Base-by-base conservation (phyloP, 371 early-diverging fungal genomes). In the Mucor velutinosus region DNA sequence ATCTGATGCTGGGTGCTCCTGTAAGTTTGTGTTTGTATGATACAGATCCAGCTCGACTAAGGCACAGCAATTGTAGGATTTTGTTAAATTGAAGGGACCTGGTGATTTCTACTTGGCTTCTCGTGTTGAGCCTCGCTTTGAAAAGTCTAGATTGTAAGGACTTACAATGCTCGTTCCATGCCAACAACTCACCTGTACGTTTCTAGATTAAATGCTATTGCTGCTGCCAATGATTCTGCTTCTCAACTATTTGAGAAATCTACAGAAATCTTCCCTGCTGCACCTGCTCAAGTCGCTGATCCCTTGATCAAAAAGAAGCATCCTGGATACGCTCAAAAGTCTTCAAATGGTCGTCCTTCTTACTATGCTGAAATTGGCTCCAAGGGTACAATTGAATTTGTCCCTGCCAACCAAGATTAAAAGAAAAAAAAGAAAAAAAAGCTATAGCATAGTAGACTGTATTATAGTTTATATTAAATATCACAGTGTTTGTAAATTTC, bases 91-190 rank as follows among this genome's bases (percentile, higher is more conserved):
- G 32, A 84, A 82, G 49, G 91, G 91, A 29, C 91, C 91, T 27
- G 91, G 91, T 23, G 90, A 91, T 62, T 86, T 89, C 64, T 91
- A 87, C 69, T 67, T 91, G 41, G 80, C 89, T 60, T 88, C 88
- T 53, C 75, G 91, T 59, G 78, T 90, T 37, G 86, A 85, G 67
- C 87, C 91, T 51, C 76, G 77, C 10, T 77, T 76, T 47, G 81
- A 76, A 47, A 72, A 66, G 60, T 76, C 84, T 17, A 64, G 77
- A 76, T 72, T 84, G 81, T 80, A 77, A 76, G 73, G 2, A 14
- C 8, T 33, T 3, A 25, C 0, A 4, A 10, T 25, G 23, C 23
- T 4, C 23, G 14, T 21, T 3, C 4, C 25, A 12, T 2, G 11
- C 25, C 1, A 14, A 0, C 7, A 19, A 45, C 51, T 51, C 23